Evolutionary conservation across 1,139 yeast species (phyloP), one percentile per base, ranked within the genome.

Genomic region (Saccharomyces hybrid): DNA sequence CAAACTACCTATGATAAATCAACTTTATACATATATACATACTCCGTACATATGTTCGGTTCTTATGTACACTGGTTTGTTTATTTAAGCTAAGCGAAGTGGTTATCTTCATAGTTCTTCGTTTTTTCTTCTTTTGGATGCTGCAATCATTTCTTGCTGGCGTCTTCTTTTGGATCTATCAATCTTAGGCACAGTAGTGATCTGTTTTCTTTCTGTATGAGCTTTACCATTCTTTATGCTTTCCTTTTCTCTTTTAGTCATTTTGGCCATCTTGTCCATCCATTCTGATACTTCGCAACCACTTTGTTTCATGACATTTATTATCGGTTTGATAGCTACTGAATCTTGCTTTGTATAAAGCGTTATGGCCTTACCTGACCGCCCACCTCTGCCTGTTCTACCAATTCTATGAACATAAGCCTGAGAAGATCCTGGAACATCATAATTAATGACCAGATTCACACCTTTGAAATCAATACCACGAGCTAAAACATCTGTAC

Each of bases 381-480:
- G 82, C 1, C 96, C 96, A 52, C 93, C 96, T 77, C 99, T 85
- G 61, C 99, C 99, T 1, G 99, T 93, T 77, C 99, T 86, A 71
- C 99, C 99, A 64, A 95, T 89, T 74, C 99, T 82, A 71, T 95
- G 99, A 48, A 95, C 96, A 70, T 95, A 95, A 0, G 96, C 86
- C 71, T 93, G 98, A 0, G 98, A 89, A 52, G 87, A 81, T 64
- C 84, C 89, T 14, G 99, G 99, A 4, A 93, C 96, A 73, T 95
- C 99, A 69, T 93, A 95, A 72, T 95, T 95, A 62, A 95, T 88
- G 34, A 95, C 98, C 58, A 93, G 72, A 66, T 91, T 91, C 46
- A 95, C 95, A 47, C 98, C 98, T 67, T 89, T 89, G 75, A 95
- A 95, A 72, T 95, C 99, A 56, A 95, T 90, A 75, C 99, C 99